phyloP scores from a whole-genome alignment of 202 grass and related monocot species.

The Zizania palustris region DNA sequence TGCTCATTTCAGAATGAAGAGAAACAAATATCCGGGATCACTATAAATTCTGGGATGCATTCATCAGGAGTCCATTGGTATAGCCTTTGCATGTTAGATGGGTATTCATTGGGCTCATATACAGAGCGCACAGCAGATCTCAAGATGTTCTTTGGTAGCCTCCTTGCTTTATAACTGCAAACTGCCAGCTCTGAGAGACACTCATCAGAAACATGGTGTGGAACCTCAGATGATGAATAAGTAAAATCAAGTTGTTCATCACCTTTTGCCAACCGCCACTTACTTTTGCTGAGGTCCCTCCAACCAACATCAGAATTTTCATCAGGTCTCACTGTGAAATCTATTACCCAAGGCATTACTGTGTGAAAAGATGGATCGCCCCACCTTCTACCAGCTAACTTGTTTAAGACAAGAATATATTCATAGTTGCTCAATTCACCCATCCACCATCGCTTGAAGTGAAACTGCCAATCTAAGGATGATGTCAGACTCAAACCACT shows the following conservation, averaged over 20 bases:
- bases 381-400: slow-evolving; percentile 93
- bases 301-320: slow-evolving; percentile 81
- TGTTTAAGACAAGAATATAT: slow-evolving; percentile 94
- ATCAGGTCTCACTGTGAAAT: slow-evolving; percentile 83
- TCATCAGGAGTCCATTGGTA: slow-evolving; percentile 99
- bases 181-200: slow-evolving; percentile 97
- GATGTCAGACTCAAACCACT: slow-evolving; percentile 51
- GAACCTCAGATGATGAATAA: slow-evolving; percentile 86
- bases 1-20: slow-evolving; percentile 90
- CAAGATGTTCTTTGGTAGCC: slow-evolving; percentile 79
- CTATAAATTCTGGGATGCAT: slow-evolving; percentile 94
- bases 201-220: slow-evolving; percentile 98
- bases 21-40: slow-evolving; percentile 81
- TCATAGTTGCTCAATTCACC: slow-evolving; percentile 94
- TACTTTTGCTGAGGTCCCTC: slow-evolving; percentile 94
- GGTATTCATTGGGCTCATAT: slow-evolving; percentile 97
- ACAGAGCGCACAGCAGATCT: slow-evolving; percentile 81
- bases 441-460: slow-evolving; percentile 79
- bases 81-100: slow-evolving; percentile 90
- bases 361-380: slow-evolving; percentile 88
- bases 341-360: slow-evolving; percentile 99
- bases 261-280: slow-evolving; percentile 98
- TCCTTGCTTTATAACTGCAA: slow-evolving; percentile 99
- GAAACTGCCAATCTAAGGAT: slow-evolving; percentile 67
- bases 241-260: slow-evolving; percentile 98